Percentiles rank a stretch among this genome's conserved stretches.
These are phyloP conservation scores for Phytophthora palmivora DNA, from an alignment of 352 stramenopile species.

Conservation along the genomic window DNA sequence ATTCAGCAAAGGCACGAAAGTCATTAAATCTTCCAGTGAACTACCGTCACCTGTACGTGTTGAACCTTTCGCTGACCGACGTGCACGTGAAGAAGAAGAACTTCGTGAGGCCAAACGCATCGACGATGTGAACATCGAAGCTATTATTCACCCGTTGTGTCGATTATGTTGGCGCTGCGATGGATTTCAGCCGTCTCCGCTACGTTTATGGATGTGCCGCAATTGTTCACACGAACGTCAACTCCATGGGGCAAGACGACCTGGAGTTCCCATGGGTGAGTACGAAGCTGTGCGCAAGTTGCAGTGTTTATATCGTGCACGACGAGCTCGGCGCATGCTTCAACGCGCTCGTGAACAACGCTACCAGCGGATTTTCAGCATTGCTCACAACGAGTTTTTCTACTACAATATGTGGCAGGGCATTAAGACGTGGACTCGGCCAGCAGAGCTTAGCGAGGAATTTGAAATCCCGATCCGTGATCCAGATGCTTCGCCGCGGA, in stretches of 20 bases:
- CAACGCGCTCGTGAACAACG: constrained; percentile 63
- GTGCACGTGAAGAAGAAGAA: constrained; percentile 41
- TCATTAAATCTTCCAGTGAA: constrained; percentile 10
- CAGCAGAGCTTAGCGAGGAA: constrained; percentile 42
- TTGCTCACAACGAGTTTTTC: constrained; percentile 79
- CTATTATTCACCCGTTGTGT: constrained; percentile 73
- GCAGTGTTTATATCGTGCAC: constrained; percentile 70
- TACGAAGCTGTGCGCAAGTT: constrained; percentile 83
- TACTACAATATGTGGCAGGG: constrained; percentile 77
- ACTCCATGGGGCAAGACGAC: constrained; percentile 56
- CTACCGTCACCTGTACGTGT: constrained; percentile 44
- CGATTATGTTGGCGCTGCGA: constrained; percentile 81
- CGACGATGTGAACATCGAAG: constrained; percentile 71
- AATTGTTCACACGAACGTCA: constrained; percentile 78
- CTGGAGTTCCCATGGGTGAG: constrained; percentile 54
- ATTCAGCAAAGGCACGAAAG: constrained; percentile 36
- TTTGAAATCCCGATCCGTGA: constrained; percentile 77
- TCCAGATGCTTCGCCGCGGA: constrained; percentile 57
- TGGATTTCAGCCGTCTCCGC: constrained; percentile 71
- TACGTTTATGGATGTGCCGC: constrained; percentile 75
- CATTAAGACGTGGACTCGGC: constrained; percentile 57
- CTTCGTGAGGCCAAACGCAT: constrained; percentile 48
- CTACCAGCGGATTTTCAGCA: constrained; percentile 81
- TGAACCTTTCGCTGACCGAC: constrained; percentile 60
- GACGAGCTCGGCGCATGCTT: constrained; percentile 54